Conservation (phyloP, 495 filamentous ascomycete species). For the Xylaria nigripes region DNA sequence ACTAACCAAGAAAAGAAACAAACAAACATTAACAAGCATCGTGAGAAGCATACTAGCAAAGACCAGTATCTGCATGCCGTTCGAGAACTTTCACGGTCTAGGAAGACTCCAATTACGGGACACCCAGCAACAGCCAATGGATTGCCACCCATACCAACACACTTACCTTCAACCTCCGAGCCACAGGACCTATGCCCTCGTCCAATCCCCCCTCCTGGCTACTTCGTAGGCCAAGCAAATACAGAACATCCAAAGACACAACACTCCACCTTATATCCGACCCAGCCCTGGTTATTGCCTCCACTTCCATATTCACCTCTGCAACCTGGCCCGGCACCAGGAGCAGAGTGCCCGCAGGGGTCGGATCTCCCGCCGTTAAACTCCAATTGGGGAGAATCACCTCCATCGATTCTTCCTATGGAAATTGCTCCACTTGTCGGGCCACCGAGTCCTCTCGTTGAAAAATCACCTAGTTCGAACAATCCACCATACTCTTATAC, state of each 20-base stretch:
- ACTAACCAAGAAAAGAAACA: neutral
- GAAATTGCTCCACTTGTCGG: conserved; percentile 18
- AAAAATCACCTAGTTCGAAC: neutral
- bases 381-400: conserved; percentile 14
- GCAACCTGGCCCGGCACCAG: neutral
- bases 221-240: neutral
- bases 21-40: conserved; percentile 8
- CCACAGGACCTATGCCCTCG: conserved; percentile 3
- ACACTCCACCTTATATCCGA: neutral
- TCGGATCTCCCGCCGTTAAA: conserved; percentile 18
- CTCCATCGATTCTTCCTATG: conserved; percentile 14
- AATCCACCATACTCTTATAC: neutral
- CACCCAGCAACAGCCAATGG: conserved; percentile 10
- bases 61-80: conserved; percentile 18
- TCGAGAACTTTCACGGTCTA: conserved; percentile 16
- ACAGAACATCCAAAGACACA: neutral
- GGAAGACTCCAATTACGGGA: conserved; percentile 14
- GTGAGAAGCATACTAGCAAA: conserved; percentile 12
- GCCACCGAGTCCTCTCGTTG: conserved; percentile 21
- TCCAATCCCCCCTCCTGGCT: conserved; percentile 27
- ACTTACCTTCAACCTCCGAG: neutral
- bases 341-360: conserved; percentile 1
- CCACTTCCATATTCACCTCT: neutral
- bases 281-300: neutral
- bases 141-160: neutral